Base-by-base conservation (phyloP, 208 protist genomes). In the Kentomonas sorsogonicus region DNA sequence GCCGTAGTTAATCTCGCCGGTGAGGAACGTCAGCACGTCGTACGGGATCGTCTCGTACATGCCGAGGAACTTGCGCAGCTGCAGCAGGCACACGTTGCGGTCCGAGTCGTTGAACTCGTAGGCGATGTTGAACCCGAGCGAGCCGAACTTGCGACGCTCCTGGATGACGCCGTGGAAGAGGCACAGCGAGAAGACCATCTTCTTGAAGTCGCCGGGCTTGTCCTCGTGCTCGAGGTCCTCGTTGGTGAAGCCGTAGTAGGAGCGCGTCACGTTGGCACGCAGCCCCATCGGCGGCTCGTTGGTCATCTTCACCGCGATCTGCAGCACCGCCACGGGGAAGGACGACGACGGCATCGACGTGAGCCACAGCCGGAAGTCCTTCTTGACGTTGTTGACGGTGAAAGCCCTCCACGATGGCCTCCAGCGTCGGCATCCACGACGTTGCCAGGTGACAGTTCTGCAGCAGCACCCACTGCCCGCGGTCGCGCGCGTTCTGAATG, bases 221-320 rank as follows among this genome's bases (percentile, higher is more conserved):
- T 64, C 74, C 36, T 69, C 69, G 50, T 86, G 77, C 46, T 94
- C 82, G 23, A 98, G 76, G 66, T 92, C 82, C 51, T 91, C 86
- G 41, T 91, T 77, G 51, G 86, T 86, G 62, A 97, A 86, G 56
- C 70, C 75, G 66, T 86, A 92, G 77, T 97, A 98, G 13, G 94
- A 97, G 9, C 95, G 77, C 16, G 92, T 88, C 47, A 99, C 74
- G 70, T 99, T 99, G 3, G 95, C 86, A 38, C 96, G 89, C 36
- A 99, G 73, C 11, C 96, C 96, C 80, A 95, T 97, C 25, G 98
- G 98, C n/a, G 98, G 97, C 77, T 99, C 98, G 69, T 99, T 98
- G 22, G 98, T 99, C 91, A 99, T 97, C 82, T 99, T 99, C 53
- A 99, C 87, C 20, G 94, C 79, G 44, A 94, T 96, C 69, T 99